Evolutionary conservation across 2,329 filamentous ascomycete species (phyloP), one percentile per base, ranked within the genome.

Genomic region (Volutella citrinella): DNA sequence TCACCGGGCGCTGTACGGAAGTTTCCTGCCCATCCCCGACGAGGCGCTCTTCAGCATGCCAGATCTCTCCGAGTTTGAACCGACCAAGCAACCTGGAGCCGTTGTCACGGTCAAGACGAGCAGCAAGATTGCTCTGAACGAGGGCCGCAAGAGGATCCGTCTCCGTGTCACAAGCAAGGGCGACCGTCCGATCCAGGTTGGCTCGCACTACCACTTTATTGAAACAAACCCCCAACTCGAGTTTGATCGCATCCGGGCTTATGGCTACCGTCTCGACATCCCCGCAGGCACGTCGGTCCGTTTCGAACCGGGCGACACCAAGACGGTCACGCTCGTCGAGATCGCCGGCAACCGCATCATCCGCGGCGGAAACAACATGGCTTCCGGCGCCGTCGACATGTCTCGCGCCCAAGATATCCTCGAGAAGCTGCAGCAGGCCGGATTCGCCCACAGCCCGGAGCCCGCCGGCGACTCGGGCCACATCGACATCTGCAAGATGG

Each of bases 191-290:
- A 84, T 96, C 41, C 90, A 96, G 71, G 84, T 90, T 40, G 91
- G 91, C 19, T 95, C 88, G 19, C 91, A 97, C 64, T 97, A 95
- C 61, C 91, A 96, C 64, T 95, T 97, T 59, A 80, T 95, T 55
- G 91, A 97, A 68, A 84, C 82, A n/a, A 97, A 97, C 62, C 87
- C 89, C 1, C 79, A 87, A 59, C 74, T 97, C 31, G 78, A 86
- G 42, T 97, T 97, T 59, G 91, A 97, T 63, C 86, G 91, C 17
- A 68, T 78, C 30, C 79, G 78, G 47, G 79, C 89, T 2, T 93
- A 93, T 54, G 91, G 91, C 6, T 95, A 79, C 64, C 78, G 89
- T 10, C 74, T 97, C 11, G 90, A 97, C 55, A 93, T 97, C 38
- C 72, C 91, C 3, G 89, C 91, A 0, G 91, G 91, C 21, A 96